Conservation (phyloP, 805 yeast species). For the Citeromyces matritensis region DNA sequence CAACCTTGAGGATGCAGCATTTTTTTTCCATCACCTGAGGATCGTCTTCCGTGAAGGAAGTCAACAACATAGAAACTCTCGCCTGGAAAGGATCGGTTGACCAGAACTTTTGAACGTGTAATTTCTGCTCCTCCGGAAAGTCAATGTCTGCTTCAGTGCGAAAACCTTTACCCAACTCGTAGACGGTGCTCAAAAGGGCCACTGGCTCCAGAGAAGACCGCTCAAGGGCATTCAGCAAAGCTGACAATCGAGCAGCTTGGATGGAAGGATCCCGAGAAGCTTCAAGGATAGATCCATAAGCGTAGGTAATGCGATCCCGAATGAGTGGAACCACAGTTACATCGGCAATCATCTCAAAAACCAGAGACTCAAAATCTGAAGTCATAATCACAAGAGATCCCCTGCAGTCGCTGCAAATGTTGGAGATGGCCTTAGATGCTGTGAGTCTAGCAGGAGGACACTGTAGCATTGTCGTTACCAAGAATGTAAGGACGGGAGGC, state of each 20-base stretch:
- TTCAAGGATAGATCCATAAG: constrained; percentile 50
- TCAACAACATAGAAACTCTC: constrained; percentile 24
- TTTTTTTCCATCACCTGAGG: constrained; percentile 45
- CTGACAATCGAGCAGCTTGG: constrained; percentile 14
- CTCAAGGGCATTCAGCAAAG: neutral
- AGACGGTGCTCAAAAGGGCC: constrained; percentile 43
- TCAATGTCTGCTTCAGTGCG: constrained; percentile 41
- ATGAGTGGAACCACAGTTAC: constrained; percentile 24
- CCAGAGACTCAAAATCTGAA: constrained; percentile 30
- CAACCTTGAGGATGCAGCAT: constrained; percentile 45
- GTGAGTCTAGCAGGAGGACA: constrained; percentile 12
- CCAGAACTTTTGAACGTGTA: constrained; percentile 26
- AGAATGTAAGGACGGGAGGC: constrained; percentile 34
- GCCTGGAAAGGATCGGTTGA: constrained; percentile 26
- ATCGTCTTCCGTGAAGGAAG: constrained; percentile 20
- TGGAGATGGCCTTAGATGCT: constrained; percentile 42
- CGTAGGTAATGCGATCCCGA: constrained; percentile 43
- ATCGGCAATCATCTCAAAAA: constrained; percentile 29
- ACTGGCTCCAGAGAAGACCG: neutral
- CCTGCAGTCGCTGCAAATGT: constrained; percentile 41
- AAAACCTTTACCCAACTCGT: constrained; percentile 60
- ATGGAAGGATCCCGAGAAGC: constrained; percentile 28
- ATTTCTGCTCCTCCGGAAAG: constrained; percentile 16
- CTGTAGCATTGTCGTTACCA: constrained; percentile 11
- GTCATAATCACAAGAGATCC: constrained; percentile 21